Evolutionary conservation across 805 yeast genomes (phyloP).

Genomic region (Sugiyamaella boreocaroliniensis): DNA sequence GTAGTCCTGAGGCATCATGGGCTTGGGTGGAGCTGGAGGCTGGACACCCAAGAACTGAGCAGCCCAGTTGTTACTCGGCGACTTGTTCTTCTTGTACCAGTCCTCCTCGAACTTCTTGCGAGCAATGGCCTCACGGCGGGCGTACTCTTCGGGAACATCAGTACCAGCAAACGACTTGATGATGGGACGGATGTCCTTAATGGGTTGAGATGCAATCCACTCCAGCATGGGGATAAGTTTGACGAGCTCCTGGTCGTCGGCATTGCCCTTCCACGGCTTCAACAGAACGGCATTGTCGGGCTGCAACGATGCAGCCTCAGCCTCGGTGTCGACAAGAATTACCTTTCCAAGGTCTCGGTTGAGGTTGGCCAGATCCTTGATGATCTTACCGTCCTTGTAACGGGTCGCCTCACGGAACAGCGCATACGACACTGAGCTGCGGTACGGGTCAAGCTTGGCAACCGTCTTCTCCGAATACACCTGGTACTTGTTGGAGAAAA

Average conservation of each 20-base stretch:
- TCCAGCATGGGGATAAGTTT: slow-evolving; percentile 87
- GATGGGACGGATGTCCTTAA: slow-evolving; percentile 85
- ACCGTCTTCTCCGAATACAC: slow-evolving; percentile 80
- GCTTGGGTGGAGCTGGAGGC: slow-evolving; percentile 41
- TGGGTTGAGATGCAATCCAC: slow-evolving; percentile 80
- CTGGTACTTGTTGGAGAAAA: slow-evolving; percentile 80
- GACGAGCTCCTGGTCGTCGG: slow-evolving; percentile 70
- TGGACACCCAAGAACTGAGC: slow-evolving; percentile 62
- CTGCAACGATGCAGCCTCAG: slow-evolving; percentile 67
- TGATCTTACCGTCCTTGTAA: slow-evolving; percentile 77
- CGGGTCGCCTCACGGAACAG: slow-evolving; percentile 87
- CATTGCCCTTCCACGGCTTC: slow-evolving; percentile 78
- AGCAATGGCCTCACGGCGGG: slow-evolving; percentile 65
- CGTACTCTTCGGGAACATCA: slow-evolving; percentile 69
- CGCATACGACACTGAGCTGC: slow-evolving; percentile 80
- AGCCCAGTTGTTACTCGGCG: slow-evolving; percentile 41
- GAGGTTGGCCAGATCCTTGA: slow-evolving; percentile 83
- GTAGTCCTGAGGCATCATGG: slow-evolving; percentile 78
- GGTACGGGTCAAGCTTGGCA: slow-evolving; percentile 86
- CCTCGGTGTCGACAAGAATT: slow-evolving; percentile 70
- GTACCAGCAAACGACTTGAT: slow-evolving; percentile 66
- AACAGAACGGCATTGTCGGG: slow-evolving; percentile 91
- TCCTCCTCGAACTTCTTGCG: slow-evolving; percentile 50
- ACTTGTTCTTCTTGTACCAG: slow-evolving; percentile 39
- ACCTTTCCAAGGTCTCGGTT: slow-evolving; percentile 86